These are phyloP conservation scores for Chrysosporium keratinophilum DNA, from an alignment of 2,329 filamentous ascomycete species.

Conservation along the genomic window DNA sequence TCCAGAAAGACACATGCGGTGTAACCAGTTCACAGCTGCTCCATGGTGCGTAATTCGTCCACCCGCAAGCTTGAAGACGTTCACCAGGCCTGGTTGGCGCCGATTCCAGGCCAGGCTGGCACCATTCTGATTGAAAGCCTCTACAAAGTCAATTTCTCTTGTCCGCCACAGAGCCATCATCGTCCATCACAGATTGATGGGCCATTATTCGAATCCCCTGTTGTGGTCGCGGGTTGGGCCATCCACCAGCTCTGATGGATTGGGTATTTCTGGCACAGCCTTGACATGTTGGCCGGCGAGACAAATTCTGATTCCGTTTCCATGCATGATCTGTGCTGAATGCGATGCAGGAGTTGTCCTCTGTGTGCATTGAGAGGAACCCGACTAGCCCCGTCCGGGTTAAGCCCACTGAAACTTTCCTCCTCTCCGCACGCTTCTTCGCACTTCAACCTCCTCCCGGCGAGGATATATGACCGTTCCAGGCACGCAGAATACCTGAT, in stretches of 20 bases:
- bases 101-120: neutral
- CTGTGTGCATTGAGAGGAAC: neutral
- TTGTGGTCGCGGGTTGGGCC: slow-evolving; percentile 3
- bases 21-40: neutral
- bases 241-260: neutral
- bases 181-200: neutral
- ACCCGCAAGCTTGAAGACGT: neutral
- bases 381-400: neutral
- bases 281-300: too few relatives aligned
- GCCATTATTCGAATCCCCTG: too few relatives aligned
- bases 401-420: neutral
- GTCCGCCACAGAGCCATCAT: too few relatives aligned
- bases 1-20: neutral
- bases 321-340: neutral
- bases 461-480: neutral
- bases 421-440: neutral
- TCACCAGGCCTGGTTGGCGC: neutral
- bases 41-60: neutral
- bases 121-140: slow-evolving; percentile 9
- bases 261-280: too few relatives aligned
- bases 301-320: neutral
- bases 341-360: neutral
- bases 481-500: neutral
- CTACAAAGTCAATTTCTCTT: slow-evolving; percentile 8
- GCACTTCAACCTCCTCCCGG: neutral